A percentile compares a stretch with the other conserved stretches of the same genome.
Conservation (phyloP, 257 asterid species). For the Solanum paucissectum region DNA sequence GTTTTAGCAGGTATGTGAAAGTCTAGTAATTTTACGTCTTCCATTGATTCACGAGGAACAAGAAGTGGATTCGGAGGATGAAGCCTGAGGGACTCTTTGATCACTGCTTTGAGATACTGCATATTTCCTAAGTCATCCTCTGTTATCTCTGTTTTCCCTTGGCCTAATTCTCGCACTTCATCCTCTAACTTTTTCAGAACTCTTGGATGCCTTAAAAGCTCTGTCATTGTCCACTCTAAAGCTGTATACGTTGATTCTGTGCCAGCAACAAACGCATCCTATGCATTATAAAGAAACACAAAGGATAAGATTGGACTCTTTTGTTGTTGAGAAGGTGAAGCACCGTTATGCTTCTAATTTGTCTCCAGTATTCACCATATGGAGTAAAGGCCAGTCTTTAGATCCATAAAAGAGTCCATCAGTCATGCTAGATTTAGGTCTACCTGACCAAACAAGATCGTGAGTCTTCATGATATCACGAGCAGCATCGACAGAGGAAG, state of each 20-base stretch:
- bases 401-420: conserved; percentile 5
- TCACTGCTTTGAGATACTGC: too few species aligned
- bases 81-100: too few species aligned
- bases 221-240: background rate
- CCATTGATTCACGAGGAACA: too few species aligned
- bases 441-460: conserved; percentile 21
- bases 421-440: conserved; percentile 19
- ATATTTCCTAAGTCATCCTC: too few species aligned
- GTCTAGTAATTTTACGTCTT: too few species aligned
- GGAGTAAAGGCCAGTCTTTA: conserved; percentile 21
- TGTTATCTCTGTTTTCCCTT: background rate
- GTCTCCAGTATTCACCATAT: conserved; percentile 38
- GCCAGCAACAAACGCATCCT: conserved; percentile 42
- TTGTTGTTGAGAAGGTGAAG: conserved; percentile 35
- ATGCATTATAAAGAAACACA: background rate
- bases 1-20: too few species aligned
- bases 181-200: background rate
- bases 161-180: conserved; percentile 16
- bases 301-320: conserved; percentile 24
- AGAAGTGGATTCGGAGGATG: too few species aligned
- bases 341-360: conserved; percentile 20
- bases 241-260: conserved; percentile 27
- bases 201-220: background rate
- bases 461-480: conserved; percentile 32
- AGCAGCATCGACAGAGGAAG: conserved; percentile 33